Percentiles rank a stretch among this genome's conserved stretches.
phyloP scores from a whole-genome alignment of 2,329 filamentous ascomycete genomes.

The Tolypocladium paradoxum region DNA sequence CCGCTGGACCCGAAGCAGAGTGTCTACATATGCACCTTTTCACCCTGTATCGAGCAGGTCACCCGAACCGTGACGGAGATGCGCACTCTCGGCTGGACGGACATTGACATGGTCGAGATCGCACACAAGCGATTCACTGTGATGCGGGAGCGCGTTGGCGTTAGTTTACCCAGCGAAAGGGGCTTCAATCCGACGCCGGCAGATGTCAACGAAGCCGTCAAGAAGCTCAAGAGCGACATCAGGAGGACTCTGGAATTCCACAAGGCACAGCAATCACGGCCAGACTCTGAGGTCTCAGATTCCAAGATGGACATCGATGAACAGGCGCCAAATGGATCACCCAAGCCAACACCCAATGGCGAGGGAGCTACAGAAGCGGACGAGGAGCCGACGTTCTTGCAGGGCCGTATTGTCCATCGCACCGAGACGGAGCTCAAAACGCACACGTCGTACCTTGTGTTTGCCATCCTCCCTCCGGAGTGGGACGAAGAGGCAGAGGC shows the following conservation, averaged over 20 bases:
- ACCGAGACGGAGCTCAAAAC: constrained; percentile 86
- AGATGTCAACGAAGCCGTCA: constrained; percentile 70
- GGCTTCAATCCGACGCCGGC: constrained; percentile 60
- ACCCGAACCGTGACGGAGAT: constrained; percentile 73
- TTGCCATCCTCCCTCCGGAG: constrained; percentile 76
- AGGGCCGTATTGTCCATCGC: constrained; percentile 69
- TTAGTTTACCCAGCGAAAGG: constrained; percentile 53
- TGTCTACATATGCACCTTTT: constrained; percentile 84
- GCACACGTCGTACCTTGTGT: constrained; percentile 94
- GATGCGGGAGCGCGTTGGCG: constrained; percentile 67
- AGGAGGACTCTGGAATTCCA: constrained; percentile 57
- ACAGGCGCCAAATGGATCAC: constrained; percentile 6
- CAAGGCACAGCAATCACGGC: constrained; percentile 19
- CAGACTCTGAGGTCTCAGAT: constrained; percentile 15
- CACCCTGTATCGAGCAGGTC: constrained; percentile 93
- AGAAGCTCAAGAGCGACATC: constrained; percentile 63
- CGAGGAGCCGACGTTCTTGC: constrained; percentile 51
- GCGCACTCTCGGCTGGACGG: constrained; percentile 74
- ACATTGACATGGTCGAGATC: constrained; percentile 90
- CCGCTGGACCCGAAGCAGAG: constrained; percentile 61
- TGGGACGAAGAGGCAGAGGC: constrained; percentile 80
- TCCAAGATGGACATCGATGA: constrained; percentile 32
- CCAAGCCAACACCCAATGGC: neutral
- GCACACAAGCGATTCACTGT: constrained; percentile 71
- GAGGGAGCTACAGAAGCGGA: constrained; percentile 7